Percentiles rank a stretch among this genome's conserved stretches.
These are phyloP conservation scores for Albugo candida DNA, from an alignment of 352 stramenopile species.

Conservation along the genomic window DNA sequence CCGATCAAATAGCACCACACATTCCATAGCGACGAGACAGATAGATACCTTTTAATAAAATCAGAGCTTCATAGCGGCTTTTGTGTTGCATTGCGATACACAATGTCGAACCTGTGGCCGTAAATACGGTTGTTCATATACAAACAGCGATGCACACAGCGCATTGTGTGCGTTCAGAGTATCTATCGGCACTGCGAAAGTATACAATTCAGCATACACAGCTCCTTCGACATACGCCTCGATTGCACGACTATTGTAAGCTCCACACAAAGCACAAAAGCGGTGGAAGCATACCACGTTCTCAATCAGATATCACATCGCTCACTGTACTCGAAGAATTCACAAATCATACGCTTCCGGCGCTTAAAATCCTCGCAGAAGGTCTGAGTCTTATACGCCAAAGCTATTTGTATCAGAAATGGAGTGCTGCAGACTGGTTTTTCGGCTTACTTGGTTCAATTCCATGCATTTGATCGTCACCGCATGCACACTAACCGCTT, in stretches of 20 bases:
- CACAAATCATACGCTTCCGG: constrained; percentile 37
- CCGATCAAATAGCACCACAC: constrained; percentile 28
- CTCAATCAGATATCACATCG: not conserved
- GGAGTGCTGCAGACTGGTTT: constrained; percentile 62
- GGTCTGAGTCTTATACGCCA: constrained; percentile 35
- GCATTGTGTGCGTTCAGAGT: too few relatives aligned
- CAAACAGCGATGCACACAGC: too few relatives aligned
- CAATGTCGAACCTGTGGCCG: too few relatives aligned
- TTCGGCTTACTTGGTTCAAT: constrained; percentile 10
- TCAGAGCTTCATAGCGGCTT: too few relatives aligned
- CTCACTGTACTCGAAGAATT: constrained; percentile 14
- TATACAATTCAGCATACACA: too few relatives aligned
- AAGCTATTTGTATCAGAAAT: constrained; percentile 39
- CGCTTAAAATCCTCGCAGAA: constrained; percentile 56
- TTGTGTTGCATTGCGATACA: too few relatives aligned
- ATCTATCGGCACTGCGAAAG: too few relatives aligned
- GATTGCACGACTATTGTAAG: not conserved
- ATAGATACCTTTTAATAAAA: too few relatives aligned
- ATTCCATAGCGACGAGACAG: constrained; percentile 20
- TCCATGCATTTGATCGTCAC: too few relatives aligned
- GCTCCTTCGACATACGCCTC: too few relatives aligned
- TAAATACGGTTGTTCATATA: too few relatives aligned
- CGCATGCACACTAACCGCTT: constrained; percentile 19
- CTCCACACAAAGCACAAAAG: constrained; percentile 3
- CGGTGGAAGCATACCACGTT: not conserved